Evolutionary conservation across 2,329 filamentous ascomycete species (phyloP).

Genomic region (Tolypocladium nubicola): DNA sequence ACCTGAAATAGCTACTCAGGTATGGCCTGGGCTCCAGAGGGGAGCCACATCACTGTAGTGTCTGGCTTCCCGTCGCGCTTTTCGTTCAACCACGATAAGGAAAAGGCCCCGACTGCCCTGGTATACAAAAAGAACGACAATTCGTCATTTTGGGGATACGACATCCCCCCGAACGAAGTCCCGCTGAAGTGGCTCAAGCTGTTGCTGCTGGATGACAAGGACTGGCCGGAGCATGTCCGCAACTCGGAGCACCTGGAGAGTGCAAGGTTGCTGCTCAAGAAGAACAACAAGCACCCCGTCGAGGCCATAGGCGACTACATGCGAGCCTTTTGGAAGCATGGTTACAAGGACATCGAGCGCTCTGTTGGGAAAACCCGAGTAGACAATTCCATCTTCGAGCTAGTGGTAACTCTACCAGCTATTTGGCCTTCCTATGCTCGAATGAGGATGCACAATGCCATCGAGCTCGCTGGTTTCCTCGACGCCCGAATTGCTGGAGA

Average conservation of each 20-base stretch:
- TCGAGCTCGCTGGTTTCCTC: conserved; percentile 24
- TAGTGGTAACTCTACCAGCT: conserved; percentile 33
- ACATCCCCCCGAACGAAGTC: conserved; percentile 9
- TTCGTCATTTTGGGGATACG: conserved; percentile 20
- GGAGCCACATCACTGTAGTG: conserved; percentile 16
- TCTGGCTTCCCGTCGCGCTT: conserved; percentile 17
- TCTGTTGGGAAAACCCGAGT: conserved; percentile 12
- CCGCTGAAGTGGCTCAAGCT: conserved; percentile 31
- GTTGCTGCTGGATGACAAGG: conserved; percentile 19
- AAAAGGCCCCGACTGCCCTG: conserved; percentile 21
- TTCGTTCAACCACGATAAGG: conserved; percentile 12
- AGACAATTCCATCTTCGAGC: conserved; percentile 15
- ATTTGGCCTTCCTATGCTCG: conserved; percentile 32
- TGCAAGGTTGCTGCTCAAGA: neutral
- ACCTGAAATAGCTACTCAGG: conserved; percentile 23
- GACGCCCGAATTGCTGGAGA: conserved; percentile 10
- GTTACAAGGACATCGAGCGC: conserved; percentile 12
- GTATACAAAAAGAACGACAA: neutral
- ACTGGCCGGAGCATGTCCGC: conserved; percentile 14
- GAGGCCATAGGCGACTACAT: conserved; percentile 23
- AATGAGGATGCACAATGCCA: conserved; percentile 24
- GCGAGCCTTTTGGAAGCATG: conserved; percentile 20
- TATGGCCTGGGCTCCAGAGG: conserved; percentile 24
- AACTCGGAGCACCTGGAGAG: conserved; percentile 10
- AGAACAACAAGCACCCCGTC: conserved; percentile 9